Percentiles rank a stretch among this genome's conserved stretches.
phyloP scores from a whole-genome alignment of 352 stramenopile species.

The Detonula confervacea region DNA sequence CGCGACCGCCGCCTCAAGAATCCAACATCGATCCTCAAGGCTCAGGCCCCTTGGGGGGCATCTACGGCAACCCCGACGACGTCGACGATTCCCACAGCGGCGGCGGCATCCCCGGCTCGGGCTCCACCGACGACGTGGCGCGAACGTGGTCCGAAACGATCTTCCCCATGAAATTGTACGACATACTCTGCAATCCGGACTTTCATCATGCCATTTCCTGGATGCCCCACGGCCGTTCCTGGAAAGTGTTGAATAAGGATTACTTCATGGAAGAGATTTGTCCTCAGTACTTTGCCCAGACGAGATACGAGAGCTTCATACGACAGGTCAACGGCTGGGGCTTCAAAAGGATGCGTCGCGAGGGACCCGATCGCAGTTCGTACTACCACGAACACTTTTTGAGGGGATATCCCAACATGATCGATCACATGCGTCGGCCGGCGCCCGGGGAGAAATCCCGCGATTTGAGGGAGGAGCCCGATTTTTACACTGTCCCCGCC shows the following conservation, averaged over 20 bases:
- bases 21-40: too few species aligned
- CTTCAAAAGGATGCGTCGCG: constrained; percentile 73
- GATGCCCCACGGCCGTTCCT: constrained; percentile 47
- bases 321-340: constrained; percentile 84
- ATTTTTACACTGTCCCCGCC: constrained; percentile 75
- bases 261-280: constrained; percentile 53
- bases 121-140: too few species aligned
- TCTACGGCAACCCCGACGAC: too few species aligned
- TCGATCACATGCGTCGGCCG: constrained; percentile 63
- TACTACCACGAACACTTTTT: constrained; percentile 84
- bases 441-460: constrained; percentile 40
- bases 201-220: constrained; percentile 75
- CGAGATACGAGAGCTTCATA: constrained; percentile 67
- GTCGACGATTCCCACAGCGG: too few species aligned
- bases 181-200: constrained; percentile 73
- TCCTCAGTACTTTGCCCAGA: constrained; percentile 55
- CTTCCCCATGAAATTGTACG: constrained; percentile 81
- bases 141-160: constrained; percentile 46
- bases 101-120: too few species aligned
- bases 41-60: too few species aligned
- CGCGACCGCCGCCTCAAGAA: too few species aligned
- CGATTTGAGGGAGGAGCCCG: constrained; percentile 64
- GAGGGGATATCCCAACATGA: constrained; percentile 68
- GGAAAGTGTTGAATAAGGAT: constrained; percentile 43
- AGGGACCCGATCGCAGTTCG: constrained; percentile 62